These are phyloP conservation scores for Phytophthora idaei DNA, from an alignment of 352 stramenopile species.

Conservation along the genomic window DNA sequence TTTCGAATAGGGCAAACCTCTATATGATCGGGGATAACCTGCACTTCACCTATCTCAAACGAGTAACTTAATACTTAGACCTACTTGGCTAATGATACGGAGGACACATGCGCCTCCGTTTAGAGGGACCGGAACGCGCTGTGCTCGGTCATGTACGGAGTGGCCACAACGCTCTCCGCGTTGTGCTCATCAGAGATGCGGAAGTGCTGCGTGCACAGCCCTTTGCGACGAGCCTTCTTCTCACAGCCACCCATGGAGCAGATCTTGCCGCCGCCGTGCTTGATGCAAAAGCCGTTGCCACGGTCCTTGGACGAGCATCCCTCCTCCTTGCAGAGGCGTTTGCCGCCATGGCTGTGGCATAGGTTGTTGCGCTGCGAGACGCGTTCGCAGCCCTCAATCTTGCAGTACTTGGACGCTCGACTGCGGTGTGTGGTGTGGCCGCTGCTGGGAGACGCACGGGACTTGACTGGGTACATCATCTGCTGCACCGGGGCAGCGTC, in stretches of 20 bases:
- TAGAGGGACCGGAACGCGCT: conserved; percentile 33
- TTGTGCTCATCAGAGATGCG: conserved; percentile 53
- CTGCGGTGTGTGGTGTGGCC: conserved; percentile 45
- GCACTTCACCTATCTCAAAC: conserved; percentile 30
- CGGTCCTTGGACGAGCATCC: conserved; percentile 81
- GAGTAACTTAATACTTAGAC: conserved; percentile 39
- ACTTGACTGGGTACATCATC: conserved; percentile 22
- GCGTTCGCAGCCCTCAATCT: conserved; percentile 79
- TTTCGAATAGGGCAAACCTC: conserved; percentile 11
- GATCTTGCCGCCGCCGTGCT: conserved; percentile 83
- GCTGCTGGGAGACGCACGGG: conserved; percentile 21
- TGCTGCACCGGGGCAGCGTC: conserved; percentile 25
- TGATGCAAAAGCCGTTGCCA: conserved; percentile 85
- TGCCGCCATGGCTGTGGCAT: conserved; percentile 83
- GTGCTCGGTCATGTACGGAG: conserved; percentile 26
- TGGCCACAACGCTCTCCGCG: conserved; percentile 18
- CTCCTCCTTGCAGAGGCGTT: conserved; percentile 82
- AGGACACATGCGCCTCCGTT: conserved; percentile 7
- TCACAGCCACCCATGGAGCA: conserved; percentile 76
- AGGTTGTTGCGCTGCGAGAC: conserved; percentile 86
- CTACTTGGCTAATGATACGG: conserved; percentile 29
- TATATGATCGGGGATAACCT: conserved; percentile 23
- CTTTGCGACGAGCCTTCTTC: conserved; percentile 85
- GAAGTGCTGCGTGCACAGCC: conserved; percentile 84
- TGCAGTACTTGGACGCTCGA: conserved; percentile 89